These are phyloP conservation scores for Dendrocalamus latiflorus DNA, from an alignment of 202 grass and related monocot species.

Conservation along the genomic window DNA sequence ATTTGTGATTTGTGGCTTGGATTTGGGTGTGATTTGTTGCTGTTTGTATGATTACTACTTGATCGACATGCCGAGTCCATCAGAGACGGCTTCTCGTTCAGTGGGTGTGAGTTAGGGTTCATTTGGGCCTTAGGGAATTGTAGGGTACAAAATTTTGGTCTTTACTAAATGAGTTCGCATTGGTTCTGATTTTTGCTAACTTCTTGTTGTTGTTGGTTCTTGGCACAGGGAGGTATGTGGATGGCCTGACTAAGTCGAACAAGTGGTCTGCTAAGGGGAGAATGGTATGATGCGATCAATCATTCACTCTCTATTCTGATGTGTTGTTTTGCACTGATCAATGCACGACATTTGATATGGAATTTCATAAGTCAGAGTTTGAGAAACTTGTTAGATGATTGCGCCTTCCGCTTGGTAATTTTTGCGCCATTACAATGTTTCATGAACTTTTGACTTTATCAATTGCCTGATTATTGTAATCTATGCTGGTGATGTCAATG, in stretches of 20 bases:
- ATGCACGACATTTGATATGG: neutral
- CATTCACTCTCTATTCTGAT: neutral
- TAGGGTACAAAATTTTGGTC: neutral
- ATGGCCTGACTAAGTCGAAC: constrained; percentile 64
- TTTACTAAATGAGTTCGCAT: no score
- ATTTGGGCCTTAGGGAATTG: neutral
- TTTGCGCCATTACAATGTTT: no score
- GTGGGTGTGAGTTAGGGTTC: constrained; percentile 48
- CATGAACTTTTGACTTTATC: no score
- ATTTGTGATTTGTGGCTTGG: no score
- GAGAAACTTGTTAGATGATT: neutral
- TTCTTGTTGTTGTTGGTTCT: neutral
- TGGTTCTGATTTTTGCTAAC: neutral
- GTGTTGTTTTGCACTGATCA: neutral
- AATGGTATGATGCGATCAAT: constrained; percentile 33
- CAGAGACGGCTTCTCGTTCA: constrained; percentile 92
- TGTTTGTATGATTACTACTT: no score
- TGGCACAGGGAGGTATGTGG: constrained; percentile 69
- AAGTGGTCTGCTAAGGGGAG: constrained; percentile 84
- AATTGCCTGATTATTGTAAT: no score
- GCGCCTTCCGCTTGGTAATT: no score
- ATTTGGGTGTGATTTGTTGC: no score
- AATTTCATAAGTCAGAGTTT: neutral
- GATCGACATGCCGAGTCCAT: constrained; percentile 52
- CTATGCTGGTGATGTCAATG: no score